Evolutionary conservation across 306 rosid genomes (phyloP).

Genomic region (Citrullus colocynthis): DNA sequence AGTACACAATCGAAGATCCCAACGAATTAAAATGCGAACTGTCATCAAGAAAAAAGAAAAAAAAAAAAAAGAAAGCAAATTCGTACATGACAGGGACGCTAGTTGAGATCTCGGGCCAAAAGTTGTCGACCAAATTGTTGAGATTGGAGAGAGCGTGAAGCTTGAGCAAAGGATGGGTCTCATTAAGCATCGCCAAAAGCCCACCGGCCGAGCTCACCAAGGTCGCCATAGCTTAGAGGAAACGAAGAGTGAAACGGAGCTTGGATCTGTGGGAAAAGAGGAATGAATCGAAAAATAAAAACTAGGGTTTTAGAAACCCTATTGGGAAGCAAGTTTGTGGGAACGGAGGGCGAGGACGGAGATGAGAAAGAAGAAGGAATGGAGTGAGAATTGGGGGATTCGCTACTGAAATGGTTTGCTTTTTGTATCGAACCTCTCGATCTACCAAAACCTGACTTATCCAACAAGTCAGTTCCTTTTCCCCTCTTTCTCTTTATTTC

Average conservation of each 20-base stretch:
- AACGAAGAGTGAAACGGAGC: not conserved
- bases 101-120: conserved; percentile 99
- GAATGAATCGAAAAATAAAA: not conserved
- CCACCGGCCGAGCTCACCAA: conserved; percentile 91
- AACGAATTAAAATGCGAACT: not conserved
- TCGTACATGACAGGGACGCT: conserved; percentile 81
- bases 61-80: conserved; percentile 1
- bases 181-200: conserved; percentile 89
- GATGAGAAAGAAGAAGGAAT: not conserved
- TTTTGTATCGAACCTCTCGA: not conserved
- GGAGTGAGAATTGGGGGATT: conserved; percentile 4
- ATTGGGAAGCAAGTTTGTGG: not conserved
- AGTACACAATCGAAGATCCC: not conserved
- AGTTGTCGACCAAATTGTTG: conserved; percentile 72
- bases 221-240: conserved; percentile 37
- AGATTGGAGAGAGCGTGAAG: conserved; percentile 84
- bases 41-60: not conserved
- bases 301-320: conserved; percentile 6
- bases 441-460: conserved; percentile 8
- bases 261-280: not conserved
- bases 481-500: not conserved
- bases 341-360: not conserved
- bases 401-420: not conserved
- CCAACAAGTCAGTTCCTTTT: conserved; percentile 7
- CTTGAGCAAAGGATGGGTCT: conserved; percentile 68